Percentiles rank a stretch among this genome's conserved stretches.
These are phyloP conservation scores for Auxenochlorella protothecoides DNA, from an alignment of 139 green algal species.

Conservation along the genomic window DNA sequence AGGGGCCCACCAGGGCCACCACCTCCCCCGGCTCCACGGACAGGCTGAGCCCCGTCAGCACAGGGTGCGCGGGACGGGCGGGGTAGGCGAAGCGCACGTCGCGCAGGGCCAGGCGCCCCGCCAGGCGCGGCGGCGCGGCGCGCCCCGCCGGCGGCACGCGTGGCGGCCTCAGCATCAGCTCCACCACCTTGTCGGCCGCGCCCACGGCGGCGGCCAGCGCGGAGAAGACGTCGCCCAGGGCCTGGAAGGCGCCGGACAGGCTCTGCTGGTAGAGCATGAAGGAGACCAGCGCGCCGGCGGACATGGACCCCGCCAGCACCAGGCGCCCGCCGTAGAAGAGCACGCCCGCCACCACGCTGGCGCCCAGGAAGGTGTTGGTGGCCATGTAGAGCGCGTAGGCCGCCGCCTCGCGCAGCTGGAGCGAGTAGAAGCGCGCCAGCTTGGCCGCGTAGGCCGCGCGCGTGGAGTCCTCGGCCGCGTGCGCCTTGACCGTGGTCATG, in stretches of 20 bases:
- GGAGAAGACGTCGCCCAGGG: constrained; percentile 67
- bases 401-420: constrained; percentile 30
- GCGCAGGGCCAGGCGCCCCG: constrained; percentile 40
- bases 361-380: constrained; percentile 60
- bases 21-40: constrained; percentile 49
- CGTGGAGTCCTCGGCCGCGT: constrained; percentile 49
- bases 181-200: constrained; percentile 70
- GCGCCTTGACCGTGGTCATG: constrained; percentile 68
- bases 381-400: constrained; percentile 53
- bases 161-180: constrained; percentile 46
- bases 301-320: constrained; percentile 40
- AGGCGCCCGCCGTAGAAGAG: constrained; percentile 51
- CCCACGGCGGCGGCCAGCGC: constrained; percentile 63
- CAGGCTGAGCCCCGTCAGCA: constrained; percentile 52
- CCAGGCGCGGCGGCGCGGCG: neutral
- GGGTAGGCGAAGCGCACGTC: constrained; percentile 79
- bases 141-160: constrained; percentile 15
- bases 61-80: constrained; percentile 33
- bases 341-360: constrained; percentile 42
- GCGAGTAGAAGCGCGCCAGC: constrained; percentile 36
- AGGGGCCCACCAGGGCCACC: constrained; percentile 78
- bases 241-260: constrained; percentile 52
- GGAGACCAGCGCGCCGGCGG: constrained; percentile 45
- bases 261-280: constrained; percentile 80
- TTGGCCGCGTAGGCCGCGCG: constrained; percentile 41